Evolutionary conservation across 345 rosid species (phyloP).

Genomic region (Ceriops decandra): DNA sequence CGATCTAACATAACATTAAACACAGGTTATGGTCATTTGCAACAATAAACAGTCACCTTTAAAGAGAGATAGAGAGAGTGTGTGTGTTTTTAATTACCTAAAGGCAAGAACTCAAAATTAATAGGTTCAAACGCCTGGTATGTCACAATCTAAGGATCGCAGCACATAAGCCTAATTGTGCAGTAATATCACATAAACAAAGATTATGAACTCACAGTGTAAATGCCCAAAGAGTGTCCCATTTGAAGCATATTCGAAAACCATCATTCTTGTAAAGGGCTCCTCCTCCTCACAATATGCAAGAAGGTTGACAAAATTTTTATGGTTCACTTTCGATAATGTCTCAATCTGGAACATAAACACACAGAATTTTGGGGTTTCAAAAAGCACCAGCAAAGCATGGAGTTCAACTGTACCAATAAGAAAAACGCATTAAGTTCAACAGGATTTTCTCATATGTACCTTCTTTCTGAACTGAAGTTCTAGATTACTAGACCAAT

Average conservation of each 20-base stretch:
- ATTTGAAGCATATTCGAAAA: constrained; percentile 91
- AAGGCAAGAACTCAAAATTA: no score
- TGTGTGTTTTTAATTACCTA: no score
- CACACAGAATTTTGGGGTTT: constrained; percentile 8
- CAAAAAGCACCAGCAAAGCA: not conserved
- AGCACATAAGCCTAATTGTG: not conserved
- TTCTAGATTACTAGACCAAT: constrained; percentile 69
- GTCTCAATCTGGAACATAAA: constrained; percentile 53
- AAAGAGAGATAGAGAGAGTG: no score
- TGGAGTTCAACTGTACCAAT: not conserved
- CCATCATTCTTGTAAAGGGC: constrained; percentile 86
- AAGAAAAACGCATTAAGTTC: not conserved
- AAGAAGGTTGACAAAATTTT: constrained; percentile 84
- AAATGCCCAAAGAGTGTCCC: constrained; percentile 93
- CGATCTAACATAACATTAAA: no score
- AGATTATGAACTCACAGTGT: constrained; percentile 52
- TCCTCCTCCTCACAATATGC: constrained; percentile 79
- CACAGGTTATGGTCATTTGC: not conserved
- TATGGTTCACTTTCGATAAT: constrained; percentile 79
- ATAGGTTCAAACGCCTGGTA: no score
- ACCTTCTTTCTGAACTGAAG: constrained; percentile 78
- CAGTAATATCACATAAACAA: not conserved
- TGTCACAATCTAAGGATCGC: no score
- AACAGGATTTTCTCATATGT: constrained; percentile 10
- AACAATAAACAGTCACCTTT: not conserved